phyloP scores from a whole-genome alignment of 331 rosid genomes.

The Pyracantha coccinea region DNA sequence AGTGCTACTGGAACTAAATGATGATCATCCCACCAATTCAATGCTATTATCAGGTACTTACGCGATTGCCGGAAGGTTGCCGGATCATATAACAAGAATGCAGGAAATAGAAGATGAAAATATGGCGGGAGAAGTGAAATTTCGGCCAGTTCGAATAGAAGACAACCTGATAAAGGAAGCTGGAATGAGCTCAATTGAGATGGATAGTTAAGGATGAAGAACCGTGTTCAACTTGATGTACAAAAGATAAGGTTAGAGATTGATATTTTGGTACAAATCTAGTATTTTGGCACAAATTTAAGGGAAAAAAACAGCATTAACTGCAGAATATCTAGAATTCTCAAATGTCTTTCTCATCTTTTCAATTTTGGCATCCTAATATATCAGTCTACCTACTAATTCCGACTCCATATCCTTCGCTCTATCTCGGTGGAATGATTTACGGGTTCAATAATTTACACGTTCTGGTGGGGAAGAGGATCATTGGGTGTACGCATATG shows the following conservation, averaged over 20 bases:
- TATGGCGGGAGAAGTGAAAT: not conserved
- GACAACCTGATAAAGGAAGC: constrained; percentile 22
- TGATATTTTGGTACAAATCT: not conserved
- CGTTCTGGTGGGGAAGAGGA: constrained; percentile 26
- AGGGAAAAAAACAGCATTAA: not conserved
- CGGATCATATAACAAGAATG: constrained; percentile 25
- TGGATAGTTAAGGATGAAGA: not conserved
- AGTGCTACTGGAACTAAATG: constrained; percentile 26
- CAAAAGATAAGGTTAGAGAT: not conserved
- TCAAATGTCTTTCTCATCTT: constrained; percentile 12
- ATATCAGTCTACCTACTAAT: constrained; percentile 29
- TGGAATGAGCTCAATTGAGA: constrained; percentile 31
- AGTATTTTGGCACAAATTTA: too few species aligned
- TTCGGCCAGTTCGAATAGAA: not conserved
- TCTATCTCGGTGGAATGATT: constrained; percentile 8
- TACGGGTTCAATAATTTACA: constrained; percentile 30
- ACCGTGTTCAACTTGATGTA: not conserved
- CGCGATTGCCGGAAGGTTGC: constrained; percentile 59
- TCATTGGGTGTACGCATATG: not conserved
- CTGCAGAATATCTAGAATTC: constrained; percentile 7
- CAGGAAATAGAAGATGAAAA: constrained; percentile 29
- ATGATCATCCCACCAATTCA: constrained; percentile 57
- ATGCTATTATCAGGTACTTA: constrained; percentile 56
- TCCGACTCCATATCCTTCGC: constrained; percentile 18
- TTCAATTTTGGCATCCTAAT: constrained; percentile 16